Percentiles rank a stretch among this genome's conserved stretches.
These are phyloP conservation scores for Quercus rubra DNA, from an alignment of 306 rosid genomes.

Conservation along the genomic window DNA sequence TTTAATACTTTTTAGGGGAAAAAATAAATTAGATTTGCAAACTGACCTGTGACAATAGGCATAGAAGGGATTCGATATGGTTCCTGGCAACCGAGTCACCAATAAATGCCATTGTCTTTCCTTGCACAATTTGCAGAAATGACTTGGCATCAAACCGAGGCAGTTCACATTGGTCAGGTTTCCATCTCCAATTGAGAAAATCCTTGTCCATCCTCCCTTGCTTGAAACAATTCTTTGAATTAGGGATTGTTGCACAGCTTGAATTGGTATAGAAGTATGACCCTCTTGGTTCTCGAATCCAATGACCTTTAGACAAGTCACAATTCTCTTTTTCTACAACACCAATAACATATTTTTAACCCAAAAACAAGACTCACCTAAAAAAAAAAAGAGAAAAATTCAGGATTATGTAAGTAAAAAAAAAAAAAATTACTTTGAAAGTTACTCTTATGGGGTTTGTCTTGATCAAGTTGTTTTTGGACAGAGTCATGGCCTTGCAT, in stretches of 20 bases:
- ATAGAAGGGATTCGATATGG: conserved; percentile 82
- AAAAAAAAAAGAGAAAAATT: not conserved
- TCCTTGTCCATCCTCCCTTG: conserved; percentile 63
- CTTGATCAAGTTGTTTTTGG: conserved; percentile 4
- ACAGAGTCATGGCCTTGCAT: conserved; percentile 5
- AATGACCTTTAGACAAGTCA: conserved; percentile 64
- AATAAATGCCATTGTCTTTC: conserved; percentile 73
- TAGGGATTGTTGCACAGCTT: conserved; percentile 71
- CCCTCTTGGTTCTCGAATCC: conserved; percentile 46
- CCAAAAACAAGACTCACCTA: not conserved
- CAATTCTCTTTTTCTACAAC: conserved; percentile 45
- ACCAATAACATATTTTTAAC: not conserved
- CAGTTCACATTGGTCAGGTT: conserved; percentile 65
- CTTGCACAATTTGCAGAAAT: conserved; percentile 54
- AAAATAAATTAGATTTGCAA: not conserved
- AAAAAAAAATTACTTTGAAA: not conserved
- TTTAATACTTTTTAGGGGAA: not conserved
- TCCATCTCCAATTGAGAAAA: conserved; percentile 94
- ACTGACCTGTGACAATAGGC: conserved; percentile 79
- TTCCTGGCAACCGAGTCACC: conserved; percentile 92
- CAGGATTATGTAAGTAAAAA: not conserved
- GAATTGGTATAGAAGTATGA: conserved; percentile 53
- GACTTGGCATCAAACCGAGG: conserved; percentile 49
- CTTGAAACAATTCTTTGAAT: conserved; percentile 73
- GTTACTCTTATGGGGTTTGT: conserved; percentile 43